These are phyloP conservation scores for Pythium brassicae DNA, from an alignment of 352 stramenopile species.

Conservation along the genomic window DNA sequence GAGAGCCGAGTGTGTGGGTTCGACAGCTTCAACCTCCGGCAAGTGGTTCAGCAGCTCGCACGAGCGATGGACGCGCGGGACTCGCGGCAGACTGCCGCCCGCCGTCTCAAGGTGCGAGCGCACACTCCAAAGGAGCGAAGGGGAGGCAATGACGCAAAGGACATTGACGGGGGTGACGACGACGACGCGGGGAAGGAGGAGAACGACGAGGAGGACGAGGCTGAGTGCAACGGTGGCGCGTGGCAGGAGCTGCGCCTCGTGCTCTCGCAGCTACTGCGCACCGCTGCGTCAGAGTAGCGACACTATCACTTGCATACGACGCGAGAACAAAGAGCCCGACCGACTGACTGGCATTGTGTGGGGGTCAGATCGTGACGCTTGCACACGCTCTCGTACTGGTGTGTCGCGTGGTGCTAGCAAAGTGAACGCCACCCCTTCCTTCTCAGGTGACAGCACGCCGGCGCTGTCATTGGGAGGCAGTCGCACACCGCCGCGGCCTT, in stretches of 20 bases:
- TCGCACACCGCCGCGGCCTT: slow-evolving; percentile 6
- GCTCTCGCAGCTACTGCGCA: slow-evolving; percentile 38
- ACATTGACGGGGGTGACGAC: background rate
- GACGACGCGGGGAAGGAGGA: slow-evolving; percentile 4
- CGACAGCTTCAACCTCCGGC: slow-evolving; percentile 16
- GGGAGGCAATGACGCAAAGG: background rate
- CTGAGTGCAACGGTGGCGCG: slow-evolving; percentile 2
- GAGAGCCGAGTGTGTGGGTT: slow-evolving; percentile 1
- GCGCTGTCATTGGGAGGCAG: too few relatives aligned
- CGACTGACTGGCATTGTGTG: too few relatives aligned
- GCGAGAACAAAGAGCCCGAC: too few relatives aligned
- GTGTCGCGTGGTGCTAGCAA: too few relatives aligned
- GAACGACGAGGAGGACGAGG: slow-evolving; percentile 14
- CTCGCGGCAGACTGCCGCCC: background rate
- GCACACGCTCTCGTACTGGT: too few relatives aligned
- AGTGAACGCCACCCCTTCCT: too few relatives aligned
- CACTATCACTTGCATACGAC: background rate
- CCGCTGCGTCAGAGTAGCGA: slow-evolving; percentile 13
- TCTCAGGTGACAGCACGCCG: too few relatives aligned
- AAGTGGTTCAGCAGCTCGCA: slow-evolving; percentile 27
- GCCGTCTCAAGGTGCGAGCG: background rate
- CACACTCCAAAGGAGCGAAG: background rate
- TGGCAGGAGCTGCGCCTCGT: slow-evolving; percentile 36
- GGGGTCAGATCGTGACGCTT: too few relatives aligned
- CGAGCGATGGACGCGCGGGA: slow-evolving; percentile 14